Evolutionary conservation across 257 asterid species (phyloP), one percentile per base, ranked within the genome.

Genomic region (Cinchona pubescens): DNA sequence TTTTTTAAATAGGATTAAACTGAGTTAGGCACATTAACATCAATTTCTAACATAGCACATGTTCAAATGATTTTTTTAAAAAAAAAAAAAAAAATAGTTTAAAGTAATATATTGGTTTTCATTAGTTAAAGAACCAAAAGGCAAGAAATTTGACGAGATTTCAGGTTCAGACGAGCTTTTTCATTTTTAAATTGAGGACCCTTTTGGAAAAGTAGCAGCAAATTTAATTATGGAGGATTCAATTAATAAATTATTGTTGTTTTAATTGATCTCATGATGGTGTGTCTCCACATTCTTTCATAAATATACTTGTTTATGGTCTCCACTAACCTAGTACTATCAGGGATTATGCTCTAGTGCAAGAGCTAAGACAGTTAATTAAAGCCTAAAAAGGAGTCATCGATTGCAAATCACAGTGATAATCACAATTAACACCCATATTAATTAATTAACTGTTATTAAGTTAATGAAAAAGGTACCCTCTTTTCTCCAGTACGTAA

Each of bases 301-400:
- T 2, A 9, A 30, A 74, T 27, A 32, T 60, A 18, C 4, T 75
- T 65, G 79, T 75, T 75, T 65, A 64, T 49, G 30, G 51, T n/a
- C 73, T 55, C 79, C 75, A 76, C 79, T 76, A 68, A 46, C 51
- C 15, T 49, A 14, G 38, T 55, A 48, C 49, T n/a, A 38, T 67
- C 49, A 19, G 37, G 11, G 2, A 67, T 8, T n/a, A 40, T 21
- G 29, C 27, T 40, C n/a, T 30, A 21, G 69, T 45, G 53, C 18
- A 0, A 19, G 3, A 3, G 14, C 46, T n/a, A 14, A 23, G 18
- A 29, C 67, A 38, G 21, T 45, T n/a, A n/a, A n/a, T n/a, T n/a
- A n/a, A 62, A 51, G 55, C 75, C 19, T 61, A 37, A 30, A n/a
- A n/a, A 68, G 34, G 7, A 32, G 63, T 7, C 30, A 25, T 37